Evolutionary conservation across 257 asterid genomes (phyloP).

Genomic region (Ophiorrhiza pumila): DNA sequence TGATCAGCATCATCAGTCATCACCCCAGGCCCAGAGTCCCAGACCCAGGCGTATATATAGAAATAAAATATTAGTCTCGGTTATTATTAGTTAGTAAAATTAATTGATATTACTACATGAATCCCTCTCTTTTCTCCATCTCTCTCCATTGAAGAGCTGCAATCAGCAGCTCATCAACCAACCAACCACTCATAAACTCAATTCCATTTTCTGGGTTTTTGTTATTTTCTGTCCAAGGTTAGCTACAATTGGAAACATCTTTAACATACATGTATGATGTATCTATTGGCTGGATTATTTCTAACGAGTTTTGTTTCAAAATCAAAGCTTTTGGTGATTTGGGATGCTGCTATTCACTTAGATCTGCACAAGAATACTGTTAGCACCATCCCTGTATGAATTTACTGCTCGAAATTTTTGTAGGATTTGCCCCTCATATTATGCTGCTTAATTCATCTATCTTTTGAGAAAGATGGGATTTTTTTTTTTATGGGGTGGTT

Average conservation of each 20-base stretch:
- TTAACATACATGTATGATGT: no score
- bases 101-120: no score
- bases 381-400: not conserved
- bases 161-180: constrained; percentile 15
- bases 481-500: not conserved
- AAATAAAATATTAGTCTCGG: no score
- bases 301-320: not conserved
- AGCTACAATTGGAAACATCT: not conserved
- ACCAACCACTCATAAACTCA: not conserved
- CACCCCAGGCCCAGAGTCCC: no score
- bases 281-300: no score
- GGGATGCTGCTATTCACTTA: not conserved
- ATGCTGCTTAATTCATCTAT: not conserved
- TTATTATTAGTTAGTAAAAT: no score
- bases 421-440: not conserved
- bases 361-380: constrained; percentile 11
- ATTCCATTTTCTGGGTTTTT: not conserved
- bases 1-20: not conserved
- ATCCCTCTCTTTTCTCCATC: not conserved
- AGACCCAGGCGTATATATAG: no score
- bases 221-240: not conserved
- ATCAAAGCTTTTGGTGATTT: not conserved
- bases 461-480: not conserved
- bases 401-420: not conserved
- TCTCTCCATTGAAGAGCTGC: constrained; percentile 6